Percentiles rank a stretch among this genome's conserved stretches.
These are phyloP conservation scores for Trametes meyenii DNA, from an alignment of 768 basidiomycete genomes.

Conservation along the genomic window DNA sequence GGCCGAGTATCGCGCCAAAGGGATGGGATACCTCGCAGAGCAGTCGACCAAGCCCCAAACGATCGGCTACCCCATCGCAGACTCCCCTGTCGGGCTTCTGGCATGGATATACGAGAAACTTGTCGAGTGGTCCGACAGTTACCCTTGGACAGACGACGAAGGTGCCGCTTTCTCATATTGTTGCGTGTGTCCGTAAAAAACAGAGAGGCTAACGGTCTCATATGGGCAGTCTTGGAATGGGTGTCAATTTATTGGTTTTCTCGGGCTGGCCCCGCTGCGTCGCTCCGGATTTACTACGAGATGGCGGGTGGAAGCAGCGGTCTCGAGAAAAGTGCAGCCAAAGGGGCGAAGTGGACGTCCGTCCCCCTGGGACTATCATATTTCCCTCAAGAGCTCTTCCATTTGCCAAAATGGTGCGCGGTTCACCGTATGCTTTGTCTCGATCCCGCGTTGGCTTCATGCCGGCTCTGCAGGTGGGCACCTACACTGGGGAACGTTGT, in stretches of 20 bases:
- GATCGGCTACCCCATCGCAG: conserved; percentile 53
- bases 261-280: conserved; percentile 34
- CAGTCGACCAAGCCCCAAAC: conserved; percentile 42
- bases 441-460: background rate
- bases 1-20: conserved; percentile 29
- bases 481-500: conserved; percentile 28
- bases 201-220: background rate
- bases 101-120: conserved; percentile 43
- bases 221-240: conserved; percentile 36
- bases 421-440: too few relatives aligned
- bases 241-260: conserved; percentile 40
- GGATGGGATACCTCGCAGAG: conserved; percentile 36
- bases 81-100: conserved; percentile 55
- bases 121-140: conserved; percentile 44
- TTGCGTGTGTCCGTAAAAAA: too few relatives aligned
- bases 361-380: conserved; percentile 35
- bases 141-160: conserved; percentile 62
- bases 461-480: conserved; percentile 25
- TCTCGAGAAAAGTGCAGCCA: background rate
- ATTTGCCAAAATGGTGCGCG: conserved; percentile 20
- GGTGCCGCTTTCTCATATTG: conserved; percentile 34
- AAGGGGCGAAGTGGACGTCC: conserved; percentile 6
- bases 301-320: background rate
- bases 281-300: conserved; percentile 37
- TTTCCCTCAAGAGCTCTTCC: conserved; percentile 33